Evolutionary conservation across 1,284 basidiomycete genomes (phyloP).

Genomic region (Trichosporon coremiiforme): DNA sequence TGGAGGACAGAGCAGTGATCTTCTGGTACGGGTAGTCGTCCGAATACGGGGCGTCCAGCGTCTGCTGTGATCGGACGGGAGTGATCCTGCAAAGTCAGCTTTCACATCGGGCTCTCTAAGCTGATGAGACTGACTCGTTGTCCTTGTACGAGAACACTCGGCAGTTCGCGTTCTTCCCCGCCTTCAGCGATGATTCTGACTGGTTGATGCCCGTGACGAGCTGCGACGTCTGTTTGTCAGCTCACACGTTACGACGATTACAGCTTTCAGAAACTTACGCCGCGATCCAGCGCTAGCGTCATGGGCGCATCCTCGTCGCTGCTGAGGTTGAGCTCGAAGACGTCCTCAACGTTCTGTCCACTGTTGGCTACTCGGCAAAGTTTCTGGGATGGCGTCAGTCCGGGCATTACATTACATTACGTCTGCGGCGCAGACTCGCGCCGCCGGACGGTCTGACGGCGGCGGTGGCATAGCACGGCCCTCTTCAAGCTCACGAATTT

Average conservation of each 20-base stretch:
- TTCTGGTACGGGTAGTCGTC: slow-evolving; percentile 82
- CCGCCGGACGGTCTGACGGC: too few species aligned
- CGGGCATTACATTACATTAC: neutral
- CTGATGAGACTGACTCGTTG: slow-evolving; percentile 58
- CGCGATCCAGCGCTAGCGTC: slow-evolving; percentile 75
- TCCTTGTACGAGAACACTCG: slow-evolving; percentile 68
- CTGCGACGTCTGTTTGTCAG: slow-evolving; percentile 56
- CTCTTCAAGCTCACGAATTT: slow-evolving; percentile 67
- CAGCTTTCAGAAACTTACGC: slow-evolving; percentile 58
- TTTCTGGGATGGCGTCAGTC: slow-evolving; percentile 26
- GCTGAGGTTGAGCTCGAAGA: slow-evolving; percentile 72
- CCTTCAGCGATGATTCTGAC: slow-evolving; percentile 63
- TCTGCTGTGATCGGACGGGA: slow-evolving; percentile 64
- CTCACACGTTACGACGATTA: neutral
- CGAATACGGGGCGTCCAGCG: slow-evolving; percentile 63
- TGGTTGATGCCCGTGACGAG: slow-evolving; percentile 86
- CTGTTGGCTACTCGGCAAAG: slow-evolving; percentile 67
- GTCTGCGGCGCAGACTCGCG: neutral
- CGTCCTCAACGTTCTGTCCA: slow-evolving; percentile 64
- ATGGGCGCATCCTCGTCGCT: slow-evolving; percentile 87
- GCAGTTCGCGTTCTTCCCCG: slow-evolving; percentile 77
- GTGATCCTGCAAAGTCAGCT: slow-evolving; percentile 54
- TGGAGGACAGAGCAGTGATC: slow-evolving; percentile 47
- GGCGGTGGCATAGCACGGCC: neutral
- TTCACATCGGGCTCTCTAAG: neutral